Evolutionary conservation across 2,329 filamentous ascomycete genomes (phyloP).

Genomic region (Ophiocordyceps camponoti-leonardi): DNA sequence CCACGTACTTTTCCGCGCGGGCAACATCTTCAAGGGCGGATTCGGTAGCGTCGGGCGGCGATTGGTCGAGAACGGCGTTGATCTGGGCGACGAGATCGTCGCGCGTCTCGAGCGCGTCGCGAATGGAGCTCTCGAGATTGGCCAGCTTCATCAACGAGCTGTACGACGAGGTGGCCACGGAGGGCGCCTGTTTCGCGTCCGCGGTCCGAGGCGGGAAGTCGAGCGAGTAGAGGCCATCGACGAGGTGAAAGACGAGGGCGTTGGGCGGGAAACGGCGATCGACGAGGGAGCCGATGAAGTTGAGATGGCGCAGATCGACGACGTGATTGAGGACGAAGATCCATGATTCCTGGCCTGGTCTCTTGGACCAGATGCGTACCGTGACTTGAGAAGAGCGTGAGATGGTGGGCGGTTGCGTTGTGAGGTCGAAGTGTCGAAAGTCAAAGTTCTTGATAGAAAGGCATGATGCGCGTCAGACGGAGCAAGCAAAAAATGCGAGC

Average conservation of each 20-base stretch:
- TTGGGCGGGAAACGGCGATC: conserved; percentile 63
- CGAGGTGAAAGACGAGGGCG: conserved; percentile 68
- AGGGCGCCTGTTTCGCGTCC: conserved; percentile 34
- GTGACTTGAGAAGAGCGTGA: conserved; percentile 48
- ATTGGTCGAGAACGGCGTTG: conserved; percentile 33
- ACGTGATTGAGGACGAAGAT: conserved; percentile 52
- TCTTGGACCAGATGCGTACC: conserved; percentile 58
- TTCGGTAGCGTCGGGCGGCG: conserved; percentile 23
- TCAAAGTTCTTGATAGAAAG: conserved; percentile 55
- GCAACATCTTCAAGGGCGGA: conserved; percentile 30
- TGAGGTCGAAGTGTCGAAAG: conserved; percentile 71
- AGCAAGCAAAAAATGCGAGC: neutral
- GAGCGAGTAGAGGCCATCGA: conserved; percentile 73
- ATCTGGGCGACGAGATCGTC: conserved; percentile 65
- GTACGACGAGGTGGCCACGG: conserved; percentile 58
- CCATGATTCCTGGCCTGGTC: conserved; percentile 32
- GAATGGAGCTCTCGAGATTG: conserved; percentile 78
- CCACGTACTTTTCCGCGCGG: conserved; percentile 36
- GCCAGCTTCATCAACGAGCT: conserved; percentile 75
- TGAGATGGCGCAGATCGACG: conserved; percentile 53
- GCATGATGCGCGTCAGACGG: neutral
- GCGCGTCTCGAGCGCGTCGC: conserved; percentile 69
- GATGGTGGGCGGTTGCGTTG: conserved; percentile 40
- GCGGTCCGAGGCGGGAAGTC: conserved; percentile 39
- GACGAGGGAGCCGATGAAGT: conserved; percentile 59